Conservation (phyloP, 1,284 basidiomycete genomes). For the Sphaerobolus stellatus region DNA sequence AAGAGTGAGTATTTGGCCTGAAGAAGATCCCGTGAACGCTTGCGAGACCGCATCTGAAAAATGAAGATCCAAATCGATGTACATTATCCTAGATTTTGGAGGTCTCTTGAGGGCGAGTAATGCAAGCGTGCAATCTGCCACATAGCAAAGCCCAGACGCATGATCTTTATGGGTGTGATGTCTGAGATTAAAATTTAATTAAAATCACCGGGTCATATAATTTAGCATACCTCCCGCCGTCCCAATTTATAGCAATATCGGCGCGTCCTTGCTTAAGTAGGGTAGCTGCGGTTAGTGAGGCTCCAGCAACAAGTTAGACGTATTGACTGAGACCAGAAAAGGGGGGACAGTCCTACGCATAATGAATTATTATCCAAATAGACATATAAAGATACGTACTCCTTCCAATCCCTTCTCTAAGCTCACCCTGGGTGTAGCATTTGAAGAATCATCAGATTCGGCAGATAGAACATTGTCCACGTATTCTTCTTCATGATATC, state of each 20-base stretch:
- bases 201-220: constrained; percentile 2
- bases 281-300: constrained; percentile 70
- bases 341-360: constrained; percentile 75
- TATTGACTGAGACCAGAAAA: constrained; percentile 74
- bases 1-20: constrained; percentile 69
- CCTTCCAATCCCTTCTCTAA: constrained; percentile 68
- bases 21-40: constrained; percentile 58
- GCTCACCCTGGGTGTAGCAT: constrained; percentile 22
- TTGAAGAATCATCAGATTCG: constrained; percentile 20
- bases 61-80: constrained; percentile 91
- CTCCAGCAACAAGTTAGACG: constrained; percentile 71
- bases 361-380: not conserved
- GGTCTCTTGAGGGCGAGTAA: constrained; percentile 59
- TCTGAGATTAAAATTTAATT: constrained; percentile 33
- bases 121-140: constrained; percentile 85
- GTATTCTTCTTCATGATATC: constrained; percentile 59
- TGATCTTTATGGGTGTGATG: constrained; percentile 74
- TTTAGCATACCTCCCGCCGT: constrained; percentile 74
- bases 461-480: constrained; percentile 51
- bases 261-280: constrained; percentile 53
- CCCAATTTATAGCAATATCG: constrained; percentile 79
- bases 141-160: constrained; percentile 91
- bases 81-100: constrained; percentile 70
- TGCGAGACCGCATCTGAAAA: constrained; percentile 86
- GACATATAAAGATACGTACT: constrained; percentile 35